phyloP scores from a whole-genome alignment of 108 stramenopile genomes.

The Nitzschia palea region DNA sequence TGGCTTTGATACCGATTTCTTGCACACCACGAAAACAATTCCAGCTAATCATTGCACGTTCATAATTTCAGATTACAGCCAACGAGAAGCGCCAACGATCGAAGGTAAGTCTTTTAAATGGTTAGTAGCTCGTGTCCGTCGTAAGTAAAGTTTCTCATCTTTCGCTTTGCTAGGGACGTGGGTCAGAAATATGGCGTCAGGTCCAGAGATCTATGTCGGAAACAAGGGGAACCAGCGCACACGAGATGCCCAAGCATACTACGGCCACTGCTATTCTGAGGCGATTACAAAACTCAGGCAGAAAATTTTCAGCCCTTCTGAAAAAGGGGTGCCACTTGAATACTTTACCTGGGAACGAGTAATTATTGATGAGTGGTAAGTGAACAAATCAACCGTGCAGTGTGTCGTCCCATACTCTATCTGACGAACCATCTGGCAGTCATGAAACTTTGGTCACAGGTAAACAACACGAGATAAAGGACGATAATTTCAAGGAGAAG shows the following conservation, averaged over 20 bases:
- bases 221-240: slow-evolving; percentile 30
- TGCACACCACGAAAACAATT: too few species aligned
- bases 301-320: slow-evolving; percentile 42
- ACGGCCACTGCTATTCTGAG: slow-evolving; percentile 53
- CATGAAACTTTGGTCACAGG: slow-evolving; percentile 18
- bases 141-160: too few species aligned
- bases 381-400: slow-evolving; percentile 54
- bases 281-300: slow-evolving; percentile 56
- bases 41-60: too few species aligned
- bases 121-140: too few species aligned
- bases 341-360: slow-evolving; percentile 77
- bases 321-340: slow-evolving; percentile 73
- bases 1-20: neutral
- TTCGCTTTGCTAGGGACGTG: slow-evolving; percentile 27
- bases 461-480: slow-evolving; percentile 6
- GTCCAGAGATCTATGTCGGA: slow-evolving; percentile 56
- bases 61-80: slow-evolving; percentile 21
- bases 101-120: slow-evolving; percentile 23
- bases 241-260: slow-evolving; percentile 29
- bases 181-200: slow-evolving; percentile 55
- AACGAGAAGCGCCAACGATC: slow-evolving; percentile 52
- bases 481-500: slow-evolving; percentile 45
- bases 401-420: too few species aligned
- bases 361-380: slow-evolving; percentile 77
- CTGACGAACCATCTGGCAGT: too few species aligned